Conservation (phyloP, 371 early-diverging fungal species). For the Lichtheimia ornata region DNA sequence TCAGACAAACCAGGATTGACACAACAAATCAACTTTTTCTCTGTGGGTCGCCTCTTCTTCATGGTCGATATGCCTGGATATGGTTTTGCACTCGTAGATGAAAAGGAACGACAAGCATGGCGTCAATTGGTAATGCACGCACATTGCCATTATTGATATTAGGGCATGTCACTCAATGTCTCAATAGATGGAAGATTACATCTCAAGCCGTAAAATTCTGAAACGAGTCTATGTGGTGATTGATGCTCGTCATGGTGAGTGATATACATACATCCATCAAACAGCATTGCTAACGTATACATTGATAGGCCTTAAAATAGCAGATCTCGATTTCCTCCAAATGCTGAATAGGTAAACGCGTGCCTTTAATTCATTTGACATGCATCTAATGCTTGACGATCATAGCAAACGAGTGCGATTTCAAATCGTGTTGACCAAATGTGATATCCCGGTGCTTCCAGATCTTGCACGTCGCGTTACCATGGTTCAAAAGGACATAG, state of each 20-base stretch:
- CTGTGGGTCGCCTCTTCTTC: constrained; percentile 61
- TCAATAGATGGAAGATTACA: constrained; percentile 69
- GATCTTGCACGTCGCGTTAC: constrained; percentile 62
- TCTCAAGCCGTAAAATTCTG: constrained; percentile 59
- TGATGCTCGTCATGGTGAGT: constrained; percentile 77
- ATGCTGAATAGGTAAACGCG: constrained; percentile 54
- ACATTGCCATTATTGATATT: no score
- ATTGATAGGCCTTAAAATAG: constrained; percentile 52
- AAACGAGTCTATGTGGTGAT: constrained; percentile 72
- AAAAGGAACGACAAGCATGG: constrained; percentile 63
- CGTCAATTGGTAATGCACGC: constrained; percentile 52
- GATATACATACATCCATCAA: background rate
- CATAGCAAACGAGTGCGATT: constrained; percentile 58
- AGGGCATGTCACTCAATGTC: no score
- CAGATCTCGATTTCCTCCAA: constrained; percentile 61
- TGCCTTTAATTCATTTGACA: background rate
- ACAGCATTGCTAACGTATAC: background rate
- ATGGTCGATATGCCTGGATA: constrained; percentile 90
- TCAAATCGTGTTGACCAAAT: constrained; percentile 82
- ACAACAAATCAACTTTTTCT: constrained; percentile 80
- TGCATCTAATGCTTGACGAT: background rate
- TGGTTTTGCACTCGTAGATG: constrained; percentile 83
- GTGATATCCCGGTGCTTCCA: constrained; percentile 68
- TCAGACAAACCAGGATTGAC: constrained; percentile 82
- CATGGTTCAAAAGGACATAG: constrained; percentile 38